Evolutionary conservation across 2,329 filamentous ascomycete species (phyloP), one percentile per base, ranked within the genome.

Genomic region (Colletotrichum camelliae): DNA sequence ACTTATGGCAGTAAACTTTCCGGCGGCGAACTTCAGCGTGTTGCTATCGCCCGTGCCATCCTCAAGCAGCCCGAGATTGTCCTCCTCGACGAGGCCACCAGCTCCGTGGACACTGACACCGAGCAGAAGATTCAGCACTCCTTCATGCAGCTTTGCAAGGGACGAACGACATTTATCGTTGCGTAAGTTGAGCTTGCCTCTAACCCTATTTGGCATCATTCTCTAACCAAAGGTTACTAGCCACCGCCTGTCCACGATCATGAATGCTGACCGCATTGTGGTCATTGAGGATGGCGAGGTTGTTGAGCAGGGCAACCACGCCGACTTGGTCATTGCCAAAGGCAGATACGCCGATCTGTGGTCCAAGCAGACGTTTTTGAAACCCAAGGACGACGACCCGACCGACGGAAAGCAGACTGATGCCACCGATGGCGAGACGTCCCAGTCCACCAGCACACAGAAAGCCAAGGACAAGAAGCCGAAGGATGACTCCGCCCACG

Each of bases 1-100:
- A 84, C 78, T 33, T n/a, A 6, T 18, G 13, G 9, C 74, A 88
- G 87, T 68, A 92, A 92, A 85, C 84, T 94, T 3, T 94, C 92
- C 5, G 92, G 92, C 2, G 92, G 92, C 29, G 92, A 94, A 80
- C 83, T 93, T 7, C 92, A 94, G 79, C 89, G 92, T 62, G 88
- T 94, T 33, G 92, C 92, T 7, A 94, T 94, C 80, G 92, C 92
- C 9, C 91, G 94, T 31, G 93, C 94, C 1, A 89, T 96, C 64
- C 86, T 96, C 78, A 94, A 95, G 83, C 89, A 91, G 74, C 94
- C 94, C 0, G 92, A 94, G 72, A 92, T 96, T 75, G 91, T 96
- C 12, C 88, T 96, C 52, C 88, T 96, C 1, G 94, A 96, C 78
- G 94, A 96, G 83, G 93, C 94, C 2, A 96, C 95, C 5, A 95